These are phyloP conservation scores for Tetradesmus obliquus DNA, from an alignment of 139 green algal genomes.

Conservation along the genomic window DNA sequence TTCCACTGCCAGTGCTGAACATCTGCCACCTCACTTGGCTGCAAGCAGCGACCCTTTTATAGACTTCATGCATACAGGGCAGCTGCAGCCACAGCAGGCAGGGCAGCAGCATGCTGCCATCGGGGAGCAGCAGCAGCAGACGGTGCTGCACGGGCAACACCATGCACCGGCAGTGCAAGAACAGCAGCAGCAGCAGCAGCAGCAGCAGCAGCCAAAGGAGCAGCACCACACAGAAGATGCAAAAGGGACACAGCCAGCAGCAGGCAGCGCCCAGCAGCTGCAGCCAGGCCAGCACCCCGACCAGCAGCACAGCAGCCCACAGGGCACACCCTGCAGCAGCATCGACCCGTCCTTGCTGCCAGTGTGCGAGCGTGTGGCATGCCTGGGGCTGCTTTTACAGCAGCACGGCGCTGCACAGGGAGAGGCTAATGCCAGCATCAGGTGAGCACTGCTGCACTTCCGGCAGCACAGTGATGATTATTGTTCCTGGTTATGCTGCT, in stretches of 20 bases:
- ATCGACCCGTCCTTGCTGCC: not conserved
- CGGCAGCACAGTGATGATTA: not conserved
- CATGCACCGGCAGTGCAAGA: not conserved
- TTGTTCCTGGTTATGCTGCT: not conserved
- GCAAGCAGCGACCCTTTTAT: not conserved
- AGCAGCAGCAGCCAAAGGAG: not conserved
- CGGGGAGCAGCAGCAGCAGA: not conserved
- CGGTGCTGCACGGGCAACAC: not conserved
- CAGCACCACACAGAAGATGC: not conserved
- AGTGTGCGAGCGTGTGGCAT: not conserved
- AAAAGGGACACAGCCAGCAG: not conserved
- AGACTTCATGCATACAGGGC: not conserved
- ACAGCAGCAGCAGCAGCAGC: not conserved
- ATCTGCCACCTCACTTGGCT: not conserved
- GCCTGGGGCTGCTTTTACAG: constrained; percentile 17
- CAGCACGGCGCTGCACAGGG: constrained; percentile 23
- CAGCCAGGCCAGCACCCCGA: not conserved
- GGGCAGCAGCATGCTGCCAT: not conserved
- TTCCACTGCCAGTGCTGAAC: not conserved
- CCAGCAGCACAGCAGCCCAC: not conserved
- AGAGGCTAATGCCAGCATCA: constrained; percentile 37
- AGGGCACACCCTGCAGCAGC: not conserved
- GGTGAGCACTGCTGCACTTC: not conserved
- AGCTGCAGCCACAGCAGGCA: not conserved
- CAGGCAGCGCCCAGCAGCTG: not conserved